Percentiles rank a stretch among this genome's conserved stretches.
Evolutionary conservation across 2,329 filamentous ascomycete genomes (phyloP).

Genomic region (Dryadomyces sulphureus): DNA sequence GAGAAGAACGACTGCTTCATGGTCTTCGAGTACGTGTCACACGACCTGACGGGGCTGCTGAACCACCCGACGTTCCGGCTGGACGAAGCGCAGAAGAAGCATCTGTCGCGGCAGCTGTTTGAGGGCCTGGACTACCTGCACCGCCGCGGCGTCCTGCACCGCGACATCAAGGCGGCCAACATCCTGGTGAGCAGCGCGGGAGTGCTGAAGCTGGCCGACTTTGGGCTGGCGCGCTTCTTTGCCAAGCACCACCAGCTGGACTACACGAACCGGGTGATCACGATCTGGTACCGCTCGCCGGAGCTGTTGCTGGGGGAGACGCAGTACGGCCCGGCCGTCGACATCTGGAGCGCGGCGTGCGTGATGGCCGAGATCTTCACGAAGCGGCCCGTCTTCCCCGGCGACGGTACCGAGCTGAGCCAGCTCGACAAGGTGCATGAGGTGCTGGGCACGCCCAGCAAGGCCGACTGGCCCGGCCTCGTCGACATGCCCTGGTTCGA

Average conservation of each 20-base stretch:
- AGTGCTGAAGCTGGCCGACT: constrained; percentile 84
- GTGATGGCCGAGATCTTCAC: constrained; percentile 96
- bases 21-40: constrained; percentile 97
- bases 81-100: constrained; percentile 75
- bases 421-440: constrained; percentile 96
- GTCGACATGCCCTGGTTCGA: constrained; percentile 97
- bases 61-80: constrained; percentile 89
- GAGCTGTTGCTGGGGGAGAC: constrained; percentile 86
- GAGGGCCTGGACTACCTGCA: constrained; percentile 90
- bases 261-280: constrained; percentile 97
- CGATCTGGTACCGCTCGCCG: constrained; percentile 91
- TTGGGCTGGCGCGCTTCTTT: constrained; percentile 91
- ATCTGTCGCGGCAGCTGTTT: constrained; percentile 85
- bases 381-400: constrained; percentile 82
- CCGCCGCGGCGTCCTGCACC: constrained; percentile 80
- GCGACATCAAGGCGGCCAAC: constrained; percentile 97
- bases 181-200: constrained; percentile 87
- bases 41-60: constrained; percentile 85
- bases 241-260: constrained; percentile 83
- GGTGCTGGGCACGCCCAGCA: constrained; percentile 75
- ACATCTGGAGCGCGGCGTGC: constrained; percentile 95
- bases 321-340: constrained; percentile 75
- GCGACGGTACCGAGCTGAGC: constrained; percentile 87
- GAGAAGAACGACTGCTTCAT: constrained; percentile 98
- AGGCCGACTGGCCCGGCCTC: constrained; percentile 73